Evolutionary conservation across 768 basidiomycete species (phyloP), one percentile per base, ranked within the genome.

Genomic region (Hericium alpestre): DNA sequence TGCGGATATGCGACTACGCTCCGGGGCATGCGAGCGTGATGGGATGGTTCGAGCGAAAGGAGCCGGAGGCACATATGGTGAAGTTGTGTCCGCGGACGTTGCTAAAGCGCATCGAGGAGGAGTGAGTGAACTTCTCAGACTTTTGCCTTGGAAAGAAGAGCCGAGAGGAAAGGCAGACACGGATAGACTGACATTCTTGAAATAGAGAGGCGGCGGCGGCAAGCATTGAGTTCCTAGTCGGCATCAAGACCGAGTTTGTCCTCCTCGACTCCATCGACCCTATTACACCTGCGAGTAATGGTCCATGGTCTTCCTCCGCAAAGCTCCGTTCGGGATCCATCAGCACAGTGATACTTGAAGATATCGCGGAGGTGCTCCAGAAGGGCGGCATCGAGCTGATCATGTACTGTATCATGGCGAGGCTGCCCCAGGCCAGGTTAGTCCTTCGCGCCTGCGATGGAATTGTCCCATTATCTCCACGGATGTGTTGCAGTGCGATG

Each of bases 181-280:
- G 27, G 27, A 32, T 6, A 32, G 2, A 3, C 27, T 32, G 8
- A 32, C 27, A 9, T 7, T 32, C 5, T 32, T 27, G 4, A 15
- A 32, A 3, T 25, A 76, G 75, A 20, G 64, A 72, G 6, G 76
- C 76, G 6, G 60, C 63, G 3, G 53, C 65, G 16, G 62, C 65
- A 4, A 70, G 70, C 13, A 67, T 80, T 7, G 68, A 75, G 3
- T 87, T 85, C 65, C 74, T 87, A 40, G 73, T 86, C 41, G 87
- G 87, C 4, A 75, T 83, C 56, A 87, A 89, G 70, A 76, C 75
- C 1, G 87, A 89, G 65, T 86, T 89, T 57, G 79, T 81, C 53
- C 76, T 89, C 12, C 73, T 89, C 20, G 77, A 75, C 56, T 75
- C 74, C 0, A 77, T 73, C 0, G 56, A 69, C 6, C 81, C 82